Evolutionary conservation across 495 filamentous ascomycete genomes (phyloP).

Genomic region (Neurospora sp.): DNA sequence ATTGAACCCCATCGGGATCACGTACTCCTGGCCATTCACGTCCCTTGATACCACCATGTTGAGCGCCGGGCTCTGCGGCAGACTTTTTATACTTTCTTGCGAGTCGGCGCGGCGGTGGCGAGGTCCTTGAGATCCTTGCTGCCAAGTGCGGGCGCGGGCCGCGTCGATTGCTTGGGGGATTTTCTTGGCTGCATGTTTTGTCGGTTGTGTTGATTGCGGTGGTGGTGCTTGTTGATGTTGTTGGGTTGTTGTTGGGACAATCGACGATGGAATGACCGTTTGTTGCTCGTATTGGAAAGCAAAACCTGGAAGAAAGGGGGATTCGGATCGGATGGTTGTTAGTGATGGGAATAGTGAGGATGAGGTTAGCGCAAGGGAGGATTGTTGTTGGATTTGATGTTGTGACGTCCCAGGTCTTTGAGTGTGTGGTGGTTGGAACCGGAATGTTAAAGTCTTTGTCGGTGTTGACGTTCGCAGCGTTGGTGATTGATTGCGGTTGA

Average conservation of each 20-base stretch:
- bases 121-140: not conserved
- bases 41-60: slow-evolving; percentile 32
- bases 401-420: not conserved
- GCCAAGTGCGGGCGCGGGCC: not conserved
- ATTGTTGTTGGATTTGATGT: not conserved
- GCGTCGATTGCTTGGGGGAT: not conserved
- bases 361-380: not conserved
- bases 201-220: not conserved
- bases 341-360: not conserved
- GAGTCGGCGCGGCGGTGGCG: slow-evolving; percentile 5
- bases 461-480: slow-evolving; percentile 1
- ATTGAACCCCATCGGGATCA: slow-evolving; percentile 47
- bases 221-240: not conserved
- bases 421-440: not conserved
- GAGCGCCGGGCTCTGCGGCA: slow-evolving; percentile 43
- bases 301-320: not conserved
- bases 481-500: slow-evolving; percentile 1
- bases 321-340: not conserved
- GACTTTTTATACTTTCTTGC: slow-evolving; percentile 25
- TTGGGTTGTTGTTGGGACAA: not conserved
- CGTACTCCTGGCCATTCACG: slow-evolving; percentile 29
- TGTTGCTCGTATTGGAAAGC: not conserved
- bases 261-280: not conserved
- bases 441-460: not conserved
- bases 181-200: not conserved